Conservation (phyloP, 805 yeast species). For the Kurtzmaniella cleridarum region DNA sequence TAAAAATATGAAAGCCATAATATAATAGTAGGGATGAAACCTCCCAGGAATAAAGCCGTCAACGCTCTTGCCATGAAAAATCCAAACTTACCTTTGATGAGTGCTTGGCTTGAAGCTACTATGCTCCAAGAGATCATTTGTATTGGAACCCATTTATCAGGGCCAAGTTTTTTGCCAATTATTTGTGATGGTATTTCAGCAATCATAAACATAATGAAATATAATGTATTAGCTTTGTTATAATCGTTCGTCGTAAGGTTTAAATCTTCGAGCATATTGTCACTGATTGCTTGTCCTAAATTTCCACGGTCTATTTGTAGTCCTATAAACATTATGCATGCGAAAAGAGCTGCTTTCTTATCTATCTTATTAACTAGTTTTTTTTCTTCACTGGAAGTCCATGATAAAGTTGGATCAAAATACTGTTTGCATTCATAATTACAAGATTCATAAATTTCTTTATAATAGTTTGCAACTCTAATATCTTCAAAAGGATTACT, state of each 20-base stretch:
- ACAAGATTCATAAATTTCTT: slow-evolving; percentile 22
- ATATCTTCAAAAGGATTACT: slow-evolving; percentile 22
- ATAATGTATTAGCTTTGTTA: slow-evolving; percentile 36
- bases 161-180: slow-evolving; percentile 55
- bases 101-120: slow-evolving; percentile 21
- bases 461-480: slow-evolving; percentile 24
- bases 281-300: slow-evolving; percentile 17
- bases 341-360: slow-evolving; percentile 15
- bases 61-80: slow-evolving; percentile 25
- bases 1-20: slow-evolving; percentile 33
- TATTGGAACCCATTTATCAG: slow-evolving; percentile 54
- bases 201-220: slow-evolving; percentile 34
- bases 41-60: slow-evolving; percentile 30
- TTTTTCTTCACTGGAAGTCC: slow-evolving; percentile 30
- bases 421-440: slow-evolving; percentile 28
- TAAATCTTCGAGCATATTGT: slow-evolving; percentile 26
- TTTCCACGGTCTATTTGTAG: slow-evolving; percentile 21
- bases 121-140: slow-evolving; percentile 23
- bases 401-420: slow-evolving; percentile 29
- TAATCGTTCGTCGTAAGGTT: slow-evolving; percentile 31
- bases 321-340: slow-evolving; percentile 18
- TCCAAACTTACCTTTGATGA: slow-evolving; percentile 16
- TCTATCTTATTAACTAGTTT: slow-evolving; percentile 15
- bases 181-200: slow-evolving; percentile 57
- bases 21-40: slow-evolving; percentile 26